These are phyloP conservation scores for Sclerotinia spermophila DNA, from an alignment of 2,329 filamentous ascomycete species.

Conservation along the genomic window DNA sequence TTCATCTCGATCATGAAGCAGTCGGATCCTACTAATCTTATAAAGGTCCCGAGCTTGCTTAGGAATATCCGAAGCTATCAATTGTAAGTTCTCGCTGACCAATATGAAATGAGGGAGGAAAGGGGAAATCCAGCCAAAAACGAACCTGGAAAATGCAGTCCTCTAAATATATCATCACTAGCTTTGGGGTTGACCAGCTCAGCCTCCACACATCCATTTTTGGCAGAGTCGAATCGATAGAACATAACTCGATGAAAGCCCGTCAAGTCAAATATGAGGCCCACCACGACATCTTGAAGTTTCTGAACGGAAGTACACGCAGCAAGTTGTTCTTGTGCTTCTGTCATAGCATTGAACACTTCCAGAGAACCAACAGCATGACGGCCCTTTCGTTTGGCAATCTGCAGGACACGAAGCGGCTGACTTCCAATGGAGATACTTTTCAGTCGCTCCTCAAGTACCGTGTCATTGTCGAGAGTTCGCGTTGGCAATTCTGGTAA, in stretches of 20 bases:
- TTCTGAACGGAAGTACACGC: constrained; percentile 65
- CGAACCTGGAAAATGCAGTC: constrained; percentile 68
- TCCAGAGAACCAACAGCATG: constrained; percentile 65
- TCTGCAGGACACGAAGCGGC: constrained; percentile 71
- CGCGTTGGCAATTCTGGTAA: constrained; percentile 63
- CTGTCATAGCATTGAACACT: constrained; percentile 86
- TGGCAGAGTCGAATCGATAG: constrained; percentile 73
- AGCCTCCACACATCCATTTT: constrained; percentile 65
- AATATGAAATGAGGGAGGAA: background rate
- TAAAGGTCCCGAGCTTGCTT: constrained; percentile 84
- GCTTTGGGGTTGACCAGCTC: constrained; percentile 80
- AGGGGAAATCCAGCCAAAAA: background rate
- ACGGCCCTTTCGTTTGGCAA: constrained; percentile 68
- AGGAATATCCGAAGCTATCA: constrained; percentile 73
- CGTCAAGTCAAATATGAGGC: constrained; percentile 83
- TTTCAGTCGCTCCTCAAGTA: constrained; percentile 66
- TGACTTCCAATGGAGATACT: constrained; percentile 74
- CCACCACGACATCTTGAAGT: constrained; percentile 78
- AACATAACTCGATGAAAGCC: constrained; percentile 92
- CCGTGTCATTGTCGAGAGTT: constrained; percentile 69
- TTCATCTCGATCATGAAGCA: constrained; percentile 81
- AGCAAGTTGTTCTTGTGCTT: constrained; percentile 82
- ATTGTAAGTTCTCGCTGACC: background rate
- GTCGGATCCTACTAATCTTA: constrained; percentile 81
- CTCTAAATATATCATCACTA: constrained; percentile 81